phyloP scores from a whole-genome alignment of 2,329 filamentous ascomycete species.

The Myotisia sp. region DNA sequence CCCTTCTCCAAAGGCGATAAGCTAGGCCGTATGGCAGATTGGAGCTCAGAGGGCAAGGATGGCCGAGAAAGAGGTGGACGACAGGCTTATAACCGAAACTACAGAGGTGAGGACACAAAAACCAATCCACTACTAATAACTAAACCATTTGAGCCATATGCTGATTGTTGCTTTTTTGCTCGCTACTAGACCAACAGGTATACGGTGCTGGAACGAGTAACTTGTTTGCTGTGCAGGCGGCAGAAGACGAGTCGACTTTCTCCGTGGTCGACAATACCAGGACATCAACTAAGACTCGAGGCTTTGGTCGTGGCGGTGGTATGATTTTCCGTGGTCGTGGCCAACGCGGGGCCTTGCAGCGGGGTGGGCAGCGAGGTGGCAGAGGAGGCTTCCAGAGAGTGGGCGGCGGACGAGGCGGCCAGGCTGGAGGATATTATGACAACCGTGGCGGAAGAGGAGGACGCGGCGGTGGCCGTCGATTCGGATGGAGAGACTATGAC shows the following conservation, averaged over 20 bases:
- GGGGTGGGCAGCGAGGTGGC: conserved; percentile 63
- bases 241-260: conserved; percentile 94
- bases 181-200: conserved; percentile 68
- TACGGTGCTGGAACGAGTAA: conserved; percentile 81
- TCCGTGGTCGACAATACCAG: conserved; percentile 93
- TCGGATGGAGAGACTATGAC: conserved; percentile 98
- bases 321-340: conserved; percentile 71
- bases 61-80: conserved; percentile 59
- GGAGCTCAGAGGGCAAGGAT: conserved; percentile 79
- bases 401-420: conserved; percentile 50
- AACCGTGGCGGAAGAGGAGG: conserved; percentile 54
- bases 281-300: conserved; percentile 67
- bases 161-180: conserved; percentile 12
- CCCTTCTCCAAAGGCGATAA: conserved; percentile 98
- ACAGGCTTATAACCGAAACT: conserved; percentile 84
- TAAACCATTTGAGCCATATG: conserved; percentile 8
- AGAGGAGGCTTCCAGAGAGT: conserved; percentile 61
- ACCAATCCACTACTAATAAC: no score
- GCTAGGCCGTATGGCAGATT: conserved; percentile 97
- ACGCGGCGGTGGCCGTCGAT: conserved; percentile 60
- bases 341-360: conserved; percentile 34
- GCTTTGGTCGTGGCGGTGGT: conserved; percentile 71
- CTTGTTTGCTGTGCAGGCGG: conserved; percentile 76
- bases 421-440: conserved; percentile 53
- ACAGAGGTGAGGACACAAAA: conserved; percentile 70